Conservation (phyloP, 2,329 filamentous ascomycete species). For the Rasamsonia emersonii region DNA sequence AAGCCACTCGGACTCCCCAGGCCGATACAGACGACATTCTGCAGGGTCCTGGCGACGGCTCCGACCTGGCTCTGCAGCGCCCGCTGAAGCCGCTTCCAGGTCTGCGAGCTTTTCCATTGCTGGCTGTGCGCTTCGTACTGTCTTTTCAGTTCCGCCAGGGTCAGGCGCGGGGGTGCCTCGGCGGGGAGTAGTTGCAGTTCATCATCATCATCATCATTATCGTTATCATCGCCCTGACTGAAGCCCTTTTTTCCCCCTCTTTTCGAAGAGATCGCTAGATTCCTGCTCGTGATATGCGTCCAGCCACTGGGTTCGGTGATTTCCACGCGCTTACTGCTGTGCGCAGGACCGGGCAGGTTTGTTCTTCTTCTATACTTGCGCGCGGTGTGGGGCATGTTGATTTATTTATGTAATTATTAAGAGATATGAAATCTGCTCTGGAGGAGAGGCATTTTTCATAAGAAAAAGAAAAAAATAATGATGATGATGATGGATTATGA, state of each 20-base stretch:
- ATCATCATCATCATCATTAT: constrained; percentile 1
- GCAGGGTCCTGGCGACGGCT: constrained; percentile 10
- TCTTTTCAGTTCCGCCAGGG: constrained; percentile 19
- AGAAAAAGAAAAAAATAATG: too few species aligned
- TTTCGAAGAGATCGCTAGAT: constrained; percentile 14
- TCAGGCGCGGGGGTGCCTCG: constrained; percentile 27
- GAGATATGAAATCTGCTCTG: background rate
- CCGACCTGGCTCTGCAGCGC: constrained; percentile 6
- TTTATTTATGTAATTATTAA: background rate
- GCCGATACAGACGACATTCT: constrained; percentile 30
- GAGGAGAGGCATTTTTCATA: too few species aligned
- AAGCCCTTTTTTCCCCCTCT: constrained; percentile 10
- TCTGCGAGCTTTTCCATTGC: constrained; percentile 22
- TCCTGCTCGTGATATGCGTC: constrained; percentile 33
- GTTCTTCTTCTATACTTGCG: constrained; percentile 19
- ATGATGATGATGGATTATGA: too few species aligned
- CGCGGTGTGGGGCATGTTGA: constrained; percentile 26
- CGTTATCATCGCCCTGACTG: constrained; percentile 1
- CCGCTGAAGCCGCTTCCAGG: constrained; percentile 15
- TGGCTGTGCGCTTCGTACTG: constrained; percentile 22
- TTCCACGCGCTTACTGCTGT: constrained; percentile 29
- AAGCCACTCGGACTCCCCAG: constrained; percentile 35
- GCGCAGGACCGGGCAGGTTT: constrained; percentile 5
- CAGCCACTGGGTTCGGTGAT: constrained; percentile 34
- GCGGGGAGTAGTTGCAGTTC: constrained; percentile 27